Base-by-base conservation (phyloP, 23 red algal species). In the Gracilaria gracilis region DNA sequence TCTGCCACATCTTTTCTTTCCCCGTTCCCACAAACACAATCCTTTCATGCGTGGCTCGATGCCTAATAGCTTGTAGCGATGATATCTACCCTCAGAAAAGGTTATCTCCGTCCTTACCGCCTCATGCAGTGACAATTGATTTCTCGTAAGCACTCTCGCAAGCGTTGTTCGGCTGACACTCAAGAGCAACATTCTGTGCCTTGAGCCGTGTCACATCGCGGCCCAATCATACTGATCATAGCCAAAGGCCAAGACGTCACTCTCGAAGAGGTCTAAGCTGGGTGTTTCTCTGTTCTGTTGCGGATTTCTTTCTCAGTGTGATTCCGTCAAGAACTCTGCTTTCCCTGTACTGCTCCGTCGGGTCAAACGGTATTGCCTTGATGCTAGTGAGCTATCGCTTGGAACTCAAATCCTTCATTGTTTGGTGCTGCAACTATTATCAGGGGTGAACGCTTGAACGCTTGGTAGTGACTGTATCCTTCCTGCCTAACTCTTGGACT, bases 231-330 rank as follows among this genome's bases (percentile, higher is more conserved):
- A n/a, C 4, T 58, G 9, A 32, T 11, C 9, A 28, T 15, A 37
- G 33, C 32, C 32, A 69, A 69, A 69, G 64, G 64, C 64, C 64
- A 69, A 69, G 64, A 69, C 33, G 33, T 69, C 31, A 69, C 32
- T 7, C 64, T 32, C 4, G 64, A 32, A 36, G 37, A 69, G 64
- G 64, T 69, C 28, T 69, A 36, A 36, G 32, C 31, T 69, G 29
- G 6, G n/a, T n/a, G n/a, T n/a, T n/a, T n/a, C n/a, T n/a, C n/a
- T n/a, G n/a, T 69, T 69, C 29, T 37, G 64, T 29, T 2, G 59
- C 4, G 5, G 24, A 0, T 62, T 62, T 55, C 59, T 11, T 13
- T 64, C 59, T 32, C 2, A 27, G 59, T 13, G 17, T 64, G 59
- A 64, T 19, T 32, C 7, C 28, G 7, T 46, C 42, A 19, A 32